Evolutionary conservation across 345 rosid species (phyloP).

Genomic region (Pugionium dolabratum): DNA sequence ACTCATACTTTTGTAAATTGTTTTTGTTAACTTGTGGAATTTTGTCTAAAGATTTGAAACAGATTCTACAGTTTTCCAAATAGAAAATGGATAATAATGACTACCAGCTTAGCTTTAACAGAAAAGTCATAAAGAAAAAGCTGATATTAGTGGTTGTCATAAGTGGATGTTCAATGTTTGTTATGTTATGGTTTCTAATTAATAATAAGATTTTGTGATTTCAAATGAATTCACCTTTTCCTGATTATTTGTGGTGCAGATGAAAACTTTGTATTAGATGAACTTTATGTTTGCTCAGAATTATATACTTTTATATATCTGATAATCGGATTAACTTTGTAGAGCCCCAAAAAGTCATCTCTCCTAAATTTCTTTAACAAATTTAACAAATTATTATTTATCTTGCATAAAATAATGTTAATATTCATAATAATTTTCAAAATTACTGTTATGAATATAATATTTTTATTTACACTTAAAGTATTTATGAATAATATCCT

Average conservation of each 20-base stretch:
- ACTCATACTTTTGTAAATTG: slow-evolving; percentile 16
- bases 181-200: slow-evolving; percentile 24
- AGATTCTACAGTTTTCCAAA: slow-evolving; percentile 27
- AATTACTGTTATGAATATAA: too few relatives aligned
- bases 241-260: slow-evolving; percentile 28
- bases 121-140: slow-evolving; percentile 41
- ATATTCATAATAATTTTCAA: too few relatives aligned
- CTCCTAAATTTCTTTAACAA: too few relatives aligned
- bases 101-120: slow-evolving; percentile 33
- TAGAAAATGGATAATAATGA: slow-evolving; percentile 33
- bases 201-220: slow-evolving; percentile 27
- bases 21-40: slow-evolving; percentile 29
- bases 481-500: too few relatives aligned
- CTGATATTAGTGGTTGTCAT: slow-evolving; percentile 39
- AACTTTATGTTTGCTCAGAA: not conserved
- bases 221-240: slow-evolving; percentile 13
- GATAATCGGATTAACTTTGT: too few relatives aligned
- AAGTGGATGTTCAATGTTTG: slow-evolving; percentile 29
- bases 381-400: too few relatives aligned
- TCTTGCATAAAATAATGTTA: too few relatives aligned
- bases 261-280: not conserved
- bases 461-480: too few relatives aligned
- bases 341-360: too few relatives aligned
- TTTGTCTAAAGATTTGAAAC: slow-evolving; percentile 44
- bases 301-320: too few relatives aligned